phyloP scores from a whole-genome alignment of 108 stramenopile genomes.

The Nitzschia sp. region DNA sequence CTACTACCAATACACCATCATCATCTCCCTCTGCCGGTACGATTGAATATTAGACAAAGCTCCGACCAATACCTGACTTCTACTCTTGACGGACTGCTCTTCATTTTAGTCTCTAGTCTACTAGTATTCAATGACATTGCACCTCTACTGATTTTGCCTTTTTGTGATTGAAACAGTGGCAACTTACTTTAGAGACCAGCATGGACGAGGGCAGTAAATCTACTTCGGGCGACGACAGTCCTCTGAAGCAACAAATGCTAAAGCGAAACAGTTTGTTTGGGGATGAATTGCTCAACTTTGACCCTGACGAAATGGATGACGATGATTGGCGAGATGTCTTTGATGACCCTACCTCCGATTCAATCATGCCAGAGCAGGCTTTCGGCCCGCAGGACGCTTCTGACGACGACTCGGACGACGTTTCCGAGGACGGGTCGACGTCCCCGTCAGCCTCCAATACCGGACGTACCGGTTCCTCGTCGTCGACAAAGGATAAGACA shows the following conservation, averaged over 20 bases:
- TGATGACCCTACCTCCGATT: not conserved
- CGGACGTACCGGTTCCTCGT: not conserved
- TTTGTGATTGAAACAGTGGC: too few relatives aligned
- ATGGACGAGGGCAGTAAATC: not conserved
- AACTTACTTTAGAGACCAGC: too few relatives aligned
- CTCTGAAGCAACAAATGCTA: conserved; percentile 3
- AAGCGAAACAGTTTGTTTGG: conserved; percentile 9
- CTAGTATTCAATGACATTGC: too few relatives aligned
- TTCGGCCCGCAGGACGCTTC: too few relatives aligned
- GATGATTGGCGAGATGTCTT: conserved; percentile 18
- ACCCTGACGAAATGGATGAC: conserved; percentile 2
- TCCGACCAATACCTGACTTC: too few relatives aligned
- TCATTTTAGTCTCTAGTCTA: too few relatives aligned
- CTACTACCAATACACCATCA: too few relatives aligned
- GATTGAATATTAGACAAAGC: too few relatives aligned
- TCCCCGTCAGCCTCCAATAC: not conserved
- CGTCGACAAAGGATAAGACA: not conserved
- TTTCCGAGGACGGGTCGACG: not conserved
- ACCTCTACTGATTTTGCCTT: too few relatives aligned
- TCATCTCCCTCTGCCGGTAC: too few relatives aligned
- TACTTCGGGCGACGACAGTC: not conserved
- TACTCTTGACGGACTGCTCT: too few relatives aligned
- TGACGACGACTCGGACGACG: not conserved
- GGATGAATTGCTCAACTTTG: conserved; percentile 13
- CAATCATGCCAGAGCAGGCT: too few relatives aligned